Conservation (phyloP, 306 rosid genomes). For the Rosa chinensis region DNA sequence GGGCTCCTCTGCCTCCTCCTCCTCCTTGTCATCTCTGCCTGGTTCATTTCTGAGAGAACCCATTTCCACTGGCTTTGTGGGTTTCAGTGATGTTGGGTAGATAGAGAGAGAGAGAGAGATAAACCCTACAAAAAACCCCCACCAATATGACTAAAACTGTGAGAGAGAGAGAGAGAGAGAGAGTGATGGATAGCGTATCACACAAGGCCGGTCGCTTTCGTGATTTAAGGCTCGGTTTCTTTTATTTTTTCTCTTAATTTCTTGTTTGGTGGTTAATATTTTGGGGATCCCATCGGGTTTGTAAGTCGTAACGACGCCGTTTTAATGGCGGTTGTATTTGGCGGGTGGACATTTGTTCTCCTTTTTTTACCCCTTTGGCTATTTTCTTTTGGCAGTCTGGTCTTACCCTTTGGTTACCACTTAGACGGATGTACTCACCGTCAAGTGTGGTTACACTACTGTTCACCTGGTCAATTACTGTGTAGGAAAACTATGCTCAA, state of each 20-base stretch:
- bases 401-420: too few relatives aligned
- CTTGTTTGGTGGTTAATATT: neutral
- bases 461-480: too few relatives aligned
- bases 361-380: too few relatives aligned
- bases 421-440: too few relatives aligned
- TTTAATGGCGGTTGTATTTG: neutral
- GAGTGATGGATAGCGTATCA: slow-evolving; percentile 5
- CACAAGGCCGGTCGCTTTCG: slow-evolving; percentile 2
- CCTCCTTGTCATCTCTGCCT: slow-evolving; percentile 19
- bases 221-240: neutral
- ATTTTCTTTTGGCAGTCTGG: too few relatives aligned
- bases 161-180: neutral
- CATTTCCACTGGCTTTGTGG: slow-evolving; percentile 27
- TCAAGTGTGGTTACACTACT: too few relatives aligned
- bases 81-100: neutral
- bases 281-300: neutral
- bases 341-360: neutral
- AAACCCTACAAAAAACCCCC: slow-evolving; percentile 35
- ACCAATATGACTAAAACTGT: neutral
- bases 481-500: too few relatives aligned
- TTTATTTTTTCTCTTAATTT: too few relatives aligned
- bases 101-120: neutral
- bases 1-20: slow-evolving; percentile 61
- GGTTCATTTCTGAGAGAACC: slow-evolving; percentile 51
- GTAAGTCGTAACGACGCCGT: neutral